Conservation (phyloP, 768 basidiomycete species). For the Trametes sanguinea region DNA sequence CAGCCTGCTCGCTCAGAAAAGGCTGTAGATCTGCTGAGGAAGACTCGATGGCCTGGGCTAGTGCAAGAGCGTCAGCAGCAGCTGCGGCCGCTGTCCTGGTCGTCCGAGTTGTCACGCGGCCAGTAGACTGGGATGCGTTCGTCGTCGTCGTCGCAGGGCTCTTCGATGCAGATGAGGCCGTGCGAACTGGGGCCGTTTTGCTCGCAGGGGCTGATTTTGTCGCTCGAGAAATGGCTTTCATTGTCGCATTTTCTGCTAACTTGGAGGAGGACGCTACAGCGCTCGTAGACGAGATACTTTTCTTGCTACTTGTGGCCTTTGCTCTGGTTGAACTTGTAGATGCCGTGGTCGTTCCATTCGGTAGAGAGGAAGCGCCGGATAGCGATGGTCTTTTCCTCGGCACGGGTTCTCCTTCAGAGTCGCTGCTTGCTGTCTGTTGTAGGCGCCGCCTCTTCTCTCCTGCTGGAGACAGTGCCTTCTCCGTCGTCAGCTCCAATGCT, state of each 20-base stretch:
- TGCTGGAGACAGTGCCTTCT: background rate
- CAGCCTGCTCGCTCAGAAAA: no score
- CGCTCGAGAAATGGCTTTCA: background rate
- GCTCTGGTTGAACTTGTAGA: background rate
- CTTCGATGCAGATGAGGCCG: background rate
- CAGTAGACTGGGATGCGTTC: background rate
- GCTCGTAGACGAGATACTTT: background rate
- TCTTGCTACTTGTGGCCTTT: background rate
- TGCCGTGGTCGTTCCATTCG: no score
- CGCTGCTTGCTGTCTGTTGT: background rate
- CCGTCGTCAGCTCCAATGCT: background rate
- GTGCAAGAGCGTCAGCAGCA: slow-evolving; percentile 5
- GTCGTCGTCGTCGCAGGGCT: background rate
- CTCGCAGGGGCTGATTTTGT: background rate
- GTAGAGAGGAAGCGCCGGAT: background rate
- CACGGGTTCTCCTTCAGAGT: slow-evolving; percentile 3
- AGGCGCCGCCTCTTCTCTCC: slow-evolving; percentile 16
- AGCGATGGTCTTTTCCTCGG: slow-evolving; percentile 13
- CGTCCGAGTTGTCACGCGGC: slow-evolving; percentile 1
- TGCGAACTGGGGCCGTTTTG: background rate
- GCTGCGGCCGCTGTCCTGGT: slow-evolving; percentile 7
- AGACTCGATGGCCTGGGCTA: background rate
- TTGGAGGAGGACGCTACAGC: background rate
- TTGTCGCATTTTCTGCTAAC: background rate
- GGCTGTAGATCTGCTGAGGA: no score